phyloP scores from a whole-genome alignment of 2,329 filamentous ascomycete genomes.

The Cladosporium phlei region DNA sequence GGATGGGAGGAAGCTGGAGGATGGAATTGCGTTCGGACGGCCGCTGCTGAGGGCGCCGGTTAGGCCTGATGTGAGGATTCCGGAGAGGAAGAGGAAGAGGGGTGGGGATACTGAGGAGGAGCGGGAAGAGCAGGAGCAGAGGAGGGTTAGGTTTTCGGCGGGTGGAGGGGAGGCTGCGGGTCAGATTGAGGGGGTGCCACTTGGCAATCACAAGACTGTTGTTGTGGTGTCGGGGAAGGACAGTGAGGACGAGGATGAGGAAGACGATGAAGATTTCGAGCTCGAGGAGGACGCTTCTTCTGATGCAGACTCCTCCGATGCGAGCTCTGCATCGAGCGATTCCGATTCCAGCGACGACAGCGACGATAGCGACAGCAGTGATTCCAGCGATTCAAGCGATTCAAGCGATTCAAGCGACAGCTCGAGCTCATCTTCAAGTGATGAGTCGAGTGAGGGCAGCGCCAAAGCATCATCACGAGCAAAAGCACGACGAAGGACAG shows the following conservation, averaged over 20 bases:
- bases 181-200: background rate
- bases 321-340: slow-evolving; percentile 1
- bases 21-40: slow-evolving; percentile 78
- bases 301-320: slow-evolving; percentile 3
- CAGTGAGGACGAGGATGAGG: slow-evolving; percentile 23
- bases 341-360: slow-evolving; percentile 2
- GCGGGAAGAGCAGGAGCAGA: background rate
- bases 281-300: slow-evolving; percentile 13
- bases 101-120: slow-evolving; percentile 35
- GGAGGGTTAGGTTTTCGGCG: slow-evolving; percentile 6
- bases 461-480: slow-evolving; percentile 1
- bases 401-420: slow-evolving; percentile 9
- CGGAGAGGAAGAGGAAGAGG: slow-evolving; percentile 28
- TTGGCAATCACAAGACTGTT: background rate
- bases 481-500: background rate
- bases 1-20: slow-evolving; percentile 75
- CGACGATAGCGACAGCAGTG: background rate
- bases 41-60: slow-evolving; percentile 43
- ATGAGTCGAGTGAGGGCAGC: slow-evolving; percentile 16
- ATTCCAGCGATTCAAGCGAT: background rate
- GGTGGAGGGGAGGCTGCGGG: background rate
- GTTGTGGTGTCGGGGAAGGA: slow-evolving; percentile 38
- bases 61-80: slow-evolving; percentile 35
- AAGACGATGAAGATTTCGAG: slow-evolving; percentile 21
- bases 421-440: slow-evolving; percentile 12